Base-by-base conservation (phyloP, 345 rosid species). In the Eucalyptus cloeziana region DNA sequence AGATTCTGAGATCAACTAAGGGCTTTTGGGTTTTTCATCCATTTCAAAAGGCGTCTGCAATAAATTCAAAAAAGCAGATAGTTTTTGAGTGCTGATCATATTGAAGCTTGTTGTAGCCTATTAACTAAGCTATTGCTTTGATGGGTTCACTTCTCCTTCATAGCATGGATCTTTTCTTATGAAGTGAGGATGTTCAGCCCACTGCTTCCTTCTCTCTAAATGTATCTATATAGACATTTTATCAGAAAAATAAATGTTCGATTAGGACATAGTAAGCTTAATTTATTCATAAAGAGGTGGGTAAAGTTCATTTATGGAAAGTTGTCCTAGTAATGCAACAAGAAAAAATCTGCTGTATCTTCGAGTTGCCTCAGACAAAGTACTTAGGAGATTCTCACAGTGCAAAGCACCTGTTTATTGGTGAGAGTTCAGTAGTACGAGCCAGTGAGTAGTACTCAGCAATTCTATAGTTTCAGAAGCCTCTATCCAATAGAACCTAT, bases 11-110 rank as follows among this genome's bases (percentile, higher is more conserved):
- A 62, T 62, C 31, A 12, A 27, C 69, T 27, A 12, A 30, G 69
- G 69, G 31, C 15, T 3, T 60, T 62, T 6, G 69, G 27, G 33
- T 62, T 62, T 62, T 62, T 27, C 31, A 27, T 27, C 69, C 69
- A 62, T 27, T 13, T 62, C 69, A 62, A 0, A 62, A 62, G 31
- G 31, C 4, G 3, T 62, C 0, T 62, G 16, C 0, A 27, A 62
- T 27, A 62, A 62, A 62, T 62, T 62, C 69, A 27, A 27, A 27
- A 27, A 27, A 62, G 69, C 14, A 12, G 31, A 30, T 27, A 30
- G 33, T 62, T 62, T 60, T 62, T 62, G 31, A 60, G 69, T 62
- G 69, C 69, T 27, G 69, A 62, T 62, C 31, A 30, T 62, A 62
- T 62, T 30, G 69, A 62, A 60, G 31, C 69, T 60, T 27, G 0